Conservation (phyloP, 2,329 filamentous ascomycete genomes). For the Gaeumannomyces tritici region DNA sequence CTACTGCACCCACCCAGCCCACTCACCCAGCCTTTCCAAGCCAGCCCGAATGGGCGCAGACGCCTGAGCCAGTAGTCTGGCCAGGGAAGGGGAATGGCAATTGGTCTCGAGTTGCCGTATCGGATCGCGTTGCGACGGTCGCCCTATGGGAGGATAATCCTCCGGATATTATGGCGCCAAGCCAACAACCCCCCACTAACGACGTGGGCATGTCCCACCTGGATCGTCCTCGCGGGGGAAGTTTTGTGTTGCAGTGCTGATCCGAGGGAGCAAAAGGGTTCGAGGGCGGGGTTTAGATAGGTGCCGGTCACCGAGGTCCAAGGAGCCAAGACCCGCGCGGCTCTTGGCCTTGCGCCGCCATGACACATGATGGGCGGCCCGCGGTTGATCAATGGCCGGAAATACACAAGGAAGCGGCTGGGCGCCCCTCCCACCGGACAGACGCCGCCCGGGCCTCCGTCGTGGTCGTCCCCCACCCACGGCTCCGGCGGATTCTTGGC, state of each 20-base stretch:
- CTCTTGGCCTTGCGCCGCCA: background rate
- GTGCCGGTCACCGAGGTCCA: too few species aligned
- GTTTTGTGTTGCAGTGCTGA: too few species aligned
- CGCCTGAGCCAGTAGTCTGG: background rate
- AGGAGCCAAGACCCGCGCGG: background rate
- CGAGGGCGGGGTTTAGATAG: too few species aligned
- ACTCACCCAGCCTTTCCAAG: background rate
- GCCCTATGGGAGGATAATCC: background rate
- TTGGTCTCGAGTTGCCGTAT: background rate
- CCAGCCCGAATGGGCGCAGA: background rate
- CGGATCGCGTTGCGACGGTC: background rate
- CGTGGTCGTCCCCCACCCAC: background rate
- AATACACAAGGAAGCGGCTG: too few species aligned
- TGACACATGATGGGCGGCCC: background rate
- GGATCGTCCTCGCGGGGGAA: too few species aligned
- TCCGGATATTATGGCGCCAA: background rate
- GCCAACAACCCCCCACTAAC: background rate
- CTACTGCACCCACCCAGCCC: too few species aligned
- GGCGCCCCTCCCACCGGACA: background rate
- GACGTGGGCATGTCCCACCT: background rate
- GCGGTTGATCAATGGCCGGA: background rate
- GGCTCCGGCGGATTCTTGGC: background rate
- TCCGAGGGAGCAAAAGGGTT: too few species aligned
- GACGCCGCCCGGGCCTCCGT: background rate
- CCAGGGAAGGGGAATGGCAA: background rate